These are phyloP conservation scores for Podaxis carcinomalis DNA, from an alignment of 768 basidiomycete genomes.

Conservation along the genomic window DNA sequence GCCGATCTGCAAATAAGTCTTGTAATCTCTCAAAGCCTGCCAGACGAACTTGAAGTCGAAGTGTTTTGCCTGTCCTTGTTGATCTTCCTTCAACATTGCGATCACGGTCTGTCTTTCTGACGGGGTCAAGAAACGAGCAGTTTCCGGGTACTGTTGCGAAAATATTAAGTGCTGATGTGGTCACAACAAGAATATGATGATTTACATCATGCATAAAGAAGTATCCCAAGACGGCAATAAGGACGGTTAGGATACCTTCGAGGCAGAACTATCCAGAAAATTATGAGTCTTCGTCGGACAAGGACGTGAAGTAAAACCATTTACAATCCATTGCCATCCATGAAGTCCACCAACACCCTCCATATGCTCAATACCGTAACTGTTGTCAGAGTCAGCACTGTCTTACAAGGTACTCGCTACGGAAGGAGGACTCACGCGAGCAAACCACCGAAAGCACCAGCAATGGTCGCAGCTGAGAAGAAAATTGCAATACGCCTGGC, in stretches of 20 bases:
- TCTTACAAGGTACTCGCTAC: background rate
- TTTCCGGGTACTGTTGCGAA: constrained; percentile 45
- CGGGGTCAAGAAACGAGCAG: constrained; percentile 49
- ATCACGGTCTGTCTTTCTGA: constrained; percentile 36
- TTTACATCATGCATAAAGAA: constrained; percentile 54
- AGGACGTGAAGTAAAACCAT: constrained; percentile 8
- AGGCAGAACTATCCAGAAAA: constrained; percentile 34
- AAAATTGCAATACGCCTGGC: constrained; percentile 58
- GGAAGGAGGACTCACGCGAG: constrained; percentile 31
- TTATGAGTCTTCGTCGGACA: background rate
- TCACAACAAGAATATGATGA: background rate
- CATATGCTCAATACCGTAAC: constrained; percentile 42
- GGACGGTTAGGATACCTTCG: constrained; percentile 40
- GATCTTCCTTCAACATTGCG: constrained; percentile 39
- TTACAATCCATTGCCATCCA: constrained; percentile 50
- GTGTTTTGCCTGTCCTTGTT: constrained; percentile 40
- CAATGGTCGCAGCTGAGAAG: constrained; percentile 57
- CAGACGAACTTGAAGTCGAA: constrained; percentile 41
- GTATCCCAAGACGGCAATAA: constrained; percentile 37
- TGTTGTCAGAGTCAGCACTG: constrained; percentile 17
- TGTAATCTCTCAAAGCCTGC: constrained; percentile 46
- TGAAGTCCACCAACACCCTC: constrained; percentile 34
- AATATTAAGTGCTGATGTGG: background rate
- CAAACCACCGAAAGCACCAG: constrained; percentile 36
- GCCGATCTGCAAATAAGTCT: constrained; percentile 33